phyloP scores from a whole-genome alignment of 495 filamentous ascomycete species.

The Aspergillus incahuasiensis region DNA sequence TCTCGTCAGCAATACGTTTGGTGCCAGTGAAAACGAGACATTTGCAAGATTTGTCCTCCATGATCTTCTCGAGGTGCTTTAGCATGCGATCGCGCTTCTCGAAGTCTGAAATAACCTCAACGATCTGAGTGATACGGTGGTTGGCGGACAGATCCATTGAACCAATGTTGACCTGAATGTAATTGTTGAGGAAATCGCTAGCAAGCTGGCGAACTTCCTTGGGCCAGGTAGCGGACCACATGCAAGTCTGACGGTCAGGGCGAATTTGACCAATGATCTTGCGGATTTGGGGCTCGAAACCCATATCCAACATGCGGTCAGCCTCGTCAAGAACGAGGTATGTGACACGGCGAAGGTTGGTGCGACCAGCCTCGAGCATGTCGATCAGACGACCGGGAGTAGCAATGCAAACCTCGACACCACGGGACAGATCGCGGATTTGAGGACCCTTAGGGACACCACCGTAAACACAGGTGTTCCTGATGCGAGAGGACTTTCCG shows the following conservation, averaged over 20 bases:
- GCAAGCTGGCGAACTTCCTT: conserved; percentile 97
- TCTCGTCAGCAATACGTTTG: conserved; percentile 97
- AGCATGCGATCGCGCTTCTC: conserved; percentile 98
- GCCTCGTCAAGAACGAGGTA: conserved; percentile 98
- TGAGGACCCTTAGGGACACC: conserved; percentile 96
- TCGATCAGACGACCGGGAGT: conserved; percentile 97
- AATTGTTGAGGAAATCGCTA: conserved; percentile 91
- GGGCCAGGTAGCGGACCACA: conserved; percentile 99
- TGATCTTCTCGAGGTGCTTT: conserved; percentile 97
- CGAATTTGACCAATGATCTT: conserved; percentile 98
- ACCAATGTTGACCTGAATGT: conserved; percentile 99
- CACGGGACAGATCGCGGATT: conserved; percentile 87
- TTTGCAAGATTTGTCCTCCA: conserved; percentile 94
- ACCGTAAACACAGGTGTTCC: conserved; percentile 98
- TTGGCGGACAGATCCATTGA: conserved; percentile 96
- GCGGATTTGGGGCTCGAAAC: conserved; percentile 99
- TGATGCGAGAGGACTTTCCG: conserved; percentile 94
- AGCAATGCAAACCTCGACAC: conserved; percentile 96
- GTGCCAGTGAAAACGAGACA: conserved; percentile 94
- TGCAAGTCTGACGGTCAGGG: conserved; percentile 97
- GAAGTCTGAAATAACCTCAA: conserved; percentile 91
- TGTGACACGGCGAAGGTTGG: conserved; percentile 95
- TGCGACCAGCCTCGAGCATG: conserved; percentile 96
- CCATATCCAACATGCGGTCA: conserved; percentile 99
- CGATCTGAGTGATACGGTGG: conserved; percentile 95